These are phyloP conservation scores for Penicillium atrosanguineum DNA, from an alignment of 495 filamentous ascomycete genomes.

Conservation along the genomic window DNA sequence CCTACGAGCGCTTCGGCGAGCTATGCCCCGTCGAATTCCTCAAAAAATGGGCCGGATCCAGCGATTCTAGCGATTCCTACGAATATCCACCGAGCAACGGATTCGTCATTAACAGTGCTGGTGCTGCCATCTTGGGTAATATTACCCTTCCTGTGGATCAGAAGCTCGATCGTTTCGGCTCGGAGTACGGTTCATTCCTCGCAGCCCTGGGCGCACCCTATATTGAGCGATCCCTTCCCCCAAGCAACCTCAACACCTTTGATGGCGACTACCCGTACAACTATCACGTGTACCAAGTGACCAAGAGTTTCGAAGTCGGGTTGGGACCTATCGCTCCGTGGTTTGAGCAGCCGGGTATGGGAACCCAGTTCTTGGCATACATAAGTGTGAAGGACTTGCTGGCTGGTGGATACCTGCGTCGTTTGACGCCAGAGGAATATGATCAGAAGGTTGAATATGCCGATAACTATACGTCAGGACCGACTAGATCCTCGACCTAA, in stretches of 20 bases:
- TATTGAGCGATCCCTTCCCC: slow-evolving; percentile 51
- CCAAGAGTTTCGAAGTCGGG: slow-evolving; percentile 36
- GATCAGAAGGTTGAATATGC: slow-evolving; percentile 19
- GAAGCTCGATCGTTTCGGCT: slow-evolving; percentile 56
- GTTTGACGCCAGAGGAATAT: slow-evolving; percentile 16
- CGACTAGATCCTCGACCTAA: background rate
- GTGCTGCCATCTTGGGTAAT: slow-evolving; percentile 41
- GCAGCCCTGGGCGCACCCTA: slow-evolving; percentile 50
- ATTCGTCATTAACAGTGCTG: slow-evolving; percentile 34
- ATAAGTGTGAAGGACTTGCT: slow-evolving; percentile 23
- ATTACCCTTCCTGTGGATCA: slow-evolving; percentile 43
- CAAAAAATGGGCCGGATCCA: slow-evolving; percentile 33
- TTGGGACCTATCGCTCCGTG: slow-evolving; percentile 53
- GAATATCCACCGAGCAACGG: slow-evolving; percentile 42
- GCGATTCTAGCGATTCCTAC: slow-evolving; percentile 21
- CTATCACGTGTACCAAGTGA: slow-evolving; percentile 55
- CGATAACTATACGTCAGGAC: slow-evolving; percentile 15
- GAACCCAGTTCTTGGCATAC: slow-evolving; percentile 43
- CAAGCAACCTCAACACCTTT: slow-evolving; percentile 44
- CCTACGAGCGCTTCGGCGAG: slow-evolving; percentile 48
- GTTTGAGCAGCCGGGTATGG: slow-evolving; percentile 59
- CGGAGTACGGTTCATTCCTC: slow-evolving; percentile 44
- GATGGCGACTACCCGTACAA: slow-evolving; percentile 47
- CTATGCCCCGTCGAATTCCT: slow-evolving; percentile 51
- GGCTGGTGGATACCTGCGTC: slow-evolving; percentile 22